Percentiles rank a stretch among this genome's conserved stretches.
phyloP scores from a whole-genome alignment of 306 rosid genomes.

The Pachyrhizus erosus region DNA sequence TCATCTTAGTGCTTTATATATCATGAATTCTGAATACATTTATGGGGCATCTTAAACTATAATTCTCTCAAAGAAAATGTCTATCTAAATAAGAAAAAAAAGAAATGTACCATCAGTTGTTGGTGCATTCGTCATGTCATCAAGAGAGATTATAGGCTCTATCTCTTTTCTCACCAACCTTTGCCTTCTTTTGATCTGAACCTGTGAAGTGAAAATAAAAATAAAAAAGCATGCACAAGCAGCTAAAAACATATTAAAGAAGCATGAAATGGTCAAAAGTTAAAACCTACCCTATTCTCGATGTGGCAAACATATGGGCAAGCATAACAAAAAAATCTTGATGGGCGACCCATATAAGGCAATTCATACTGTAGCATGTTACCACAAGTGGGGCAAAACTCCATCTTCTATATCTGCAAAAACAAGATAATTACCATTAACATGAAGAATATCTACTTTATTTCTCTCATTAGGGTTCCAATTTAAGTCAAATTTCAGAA shows the following conservation, averaged over 20 bases:
- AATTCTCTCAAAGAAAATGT: neutral
- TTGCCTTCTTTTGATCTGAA: slow-evolving; percentile 66
- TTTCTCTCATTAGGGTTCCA: neutral
- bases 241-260: neutral
- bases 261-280: neutral
- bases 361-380: slow-evolving; percentile 64
- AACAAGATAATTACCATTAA: neutral
- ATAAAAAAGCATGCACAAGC: neutral
- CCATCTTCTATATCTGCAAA: slow-evolving; percentile 50
- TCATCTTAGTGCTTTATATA: neutral
- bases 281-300: slow-evolving; percentile 45
- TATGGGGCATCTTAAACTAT: neutral
- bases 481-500: neutral
- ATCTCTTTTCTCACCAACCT: slow-evolving; percentile 62
- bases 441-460: neutral
- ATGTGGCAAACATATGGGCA: slow-evolving; percentile 69
- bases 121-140: slow-evolving; percentile 68
- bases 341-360: slow-evolving; percentile 53
- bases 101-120: slow-evolving; percentile 57
- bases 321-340: slow-evolving; percentile 66
- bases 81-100: neutral
- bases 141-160: slow-evolving; percentile 57
- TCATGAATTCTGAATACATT: neutral
- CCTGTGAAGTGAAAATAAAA: slow-evolving; percentile 51
- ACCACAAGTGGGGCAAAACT: slow-evolving; percentile 73